A percentile compares a stretch with the other conserved stretches of the same genome.
These are phyloP conservation scores for Glycine latifolia DNA, from an alignment of 306 rosid genomes.

Conservation along the genomic window DNA sequence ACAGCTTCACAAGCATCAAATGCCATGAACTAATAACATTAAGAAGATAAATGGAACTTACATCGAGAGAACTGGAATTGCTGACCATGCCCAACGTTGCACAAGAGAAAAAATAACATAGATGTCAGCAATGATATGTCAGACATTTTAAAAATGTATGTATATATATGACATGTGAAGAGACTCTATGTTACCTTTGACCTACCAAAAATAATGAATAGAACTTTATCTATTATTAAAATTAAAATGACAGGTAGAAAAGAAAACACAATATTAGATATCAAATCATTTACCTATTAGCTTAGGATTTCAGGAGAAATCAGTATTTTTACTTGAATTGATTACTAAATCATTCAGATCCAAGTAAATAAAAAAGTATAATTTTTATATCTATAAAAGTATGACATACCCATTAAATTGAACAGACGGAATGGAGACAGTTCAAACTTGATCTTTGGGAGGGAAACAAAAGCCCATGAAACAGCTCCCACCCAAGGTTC, in stretches of 20 bases:
- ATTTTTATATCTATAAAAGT: slow-evolving; percentile 13
- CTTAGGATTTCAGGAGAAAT: slow-evolving; percentile 5
- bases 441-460: slow-evolving; percentile 96
- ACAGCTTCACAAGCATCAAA: slow-evolving; percentile 39
- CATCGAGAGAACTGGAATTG: slow-evolving; percentile 99
- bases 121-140: slow-evolving; percentile 61
- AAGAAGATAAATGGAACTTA: slow-evolving; percentile 59
- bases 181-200: slow-evolving; percentile 17
- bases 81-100: slow-evolving; percentile 67
- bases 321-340: neutral
- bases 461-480: slow-evolving; percentile 98
- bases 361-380: neutral
- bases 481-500: slow-evolving; percentile 98
- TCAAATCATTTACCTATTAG: slow-evolving; percentile 9
- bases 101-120: slow-evolving; percentile 45
- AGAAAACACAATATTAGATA: neutral
- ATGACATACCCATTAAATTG: slow-evolving; percentile 90
- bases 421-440: slow-evolving; percentile 94
- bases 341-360: slow-evolving; percentile 18
- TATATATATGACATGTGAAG: slow-evolving; percentile 16
- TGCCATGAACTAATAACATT: slow-evolving; percentile 29
- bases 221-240: neutral
- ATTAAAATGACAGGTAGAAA: neutral
- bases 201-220: slow-evolving; percentile 13
- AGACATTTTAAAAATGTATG: neutral